phyloP scores from a whole-genome alignment of 1,139 yeast genomes.

The Protomyces pachydermus region DNA sequence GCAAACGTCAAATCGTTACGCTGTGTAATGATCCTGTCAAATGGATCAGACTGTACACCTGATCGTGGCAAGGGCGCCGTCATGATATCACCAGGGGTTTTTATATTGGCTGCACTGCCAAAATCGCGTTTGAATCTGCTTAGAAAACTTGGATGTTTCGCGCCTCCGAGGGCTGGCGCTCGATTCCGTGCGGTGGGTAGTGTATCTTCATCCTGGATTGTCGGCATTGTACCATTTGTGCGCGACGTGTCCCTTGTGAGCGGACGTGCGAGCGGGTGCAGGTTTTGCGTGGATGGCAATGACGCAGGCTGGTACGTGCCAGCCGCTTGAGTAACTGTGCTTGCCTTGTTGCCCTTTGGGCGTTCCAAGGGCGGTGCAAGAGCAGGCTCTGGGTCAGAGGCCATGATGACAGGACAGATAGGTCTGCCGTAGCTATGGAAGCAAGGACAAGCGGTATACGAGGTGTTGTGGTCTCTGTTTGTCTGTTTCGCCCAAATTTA shows the following conservation, averaged over 20 bases:
- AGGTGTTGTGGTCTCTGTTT: no score
- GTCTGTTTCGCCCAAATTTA: no score
- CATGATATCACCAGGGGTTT: slow-evolving; percentile 21
- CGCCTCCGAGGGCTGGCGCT: background rate
- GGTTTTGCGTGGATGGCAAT: background rate
- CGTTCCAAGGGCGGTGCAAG: no score
- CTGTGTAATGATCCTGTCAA: background rate
- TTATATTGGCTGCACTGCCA: background rate
- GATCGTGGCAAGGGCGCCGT: slow-evolving; percentile 17
- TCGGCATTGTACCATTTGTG: background rate
- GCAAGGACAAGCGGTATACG: no score
- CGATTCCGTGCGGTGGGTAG: background rate
- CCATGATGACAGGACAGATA: no score
- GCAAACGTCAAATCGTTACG: background rate
- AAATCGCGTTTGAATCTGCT: slow-evolving; percentile 4
- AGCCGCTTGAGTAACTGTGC: background rate
- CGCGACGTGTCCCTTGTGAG: background rate
- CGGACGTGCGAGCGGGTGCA: background rate
- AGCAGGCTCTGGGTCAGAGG: no score
- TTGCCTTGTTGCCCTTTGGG: background rate
- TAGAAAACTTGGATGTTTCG: slow-evolving; percentile 5
- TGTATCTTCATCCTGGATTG: background rate
- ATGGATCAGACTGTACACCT: slow-evolving; percentile 14
- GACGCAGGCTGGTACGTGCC: no score
- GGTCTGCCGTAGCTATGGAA: no score